Percentiles rank a stretch among this genome's conserved stretches.
phyloP scores from a whole-genome alignment of 1,284 basidiomycete species.

The Rhodofomes roseus region DNA sequence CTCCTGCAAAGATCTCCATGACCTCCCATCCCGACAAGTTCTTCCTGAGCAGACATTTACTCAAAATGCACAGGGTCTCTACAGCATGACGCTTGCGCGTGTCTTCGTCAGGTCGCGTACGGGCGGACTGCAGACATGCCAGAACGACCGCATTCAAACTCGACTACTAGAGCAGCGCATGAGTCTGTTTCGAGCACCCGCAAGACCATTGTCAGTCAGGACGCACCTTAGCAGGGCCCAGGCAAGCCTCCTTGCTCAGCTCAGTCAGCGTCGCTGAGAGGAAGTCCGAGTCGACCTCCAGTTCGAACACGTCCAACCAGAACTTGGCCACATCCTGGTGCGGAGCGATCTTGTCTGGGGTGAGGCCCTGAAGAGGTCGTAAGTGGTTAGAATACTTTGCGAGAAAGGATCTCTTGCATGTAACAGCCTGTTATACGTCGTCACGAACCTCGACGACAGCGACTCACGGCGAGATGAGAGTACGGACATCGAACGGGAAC shows the following conservation, averaged over 20 bases:
- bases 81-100: slow-evolving; percentile 41
- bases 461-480: slow-evolving; percentile 18
- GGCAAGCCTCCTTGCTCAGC: slow-evolving; percentile 30
- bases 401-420: slow-evolving; percentile 24
- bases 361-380: slow-evolving; percentile 29
- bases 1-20: slow-evolving; percentile 63
- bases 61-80: slow-evolving; percentile 43
- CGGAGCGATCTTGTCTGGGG: slow-evolving; percentile 36
- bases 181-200: slow-evolving; percentile 7
- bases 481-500: slow-evolving; percentile 3
- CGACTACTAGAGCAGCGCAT: slow-evolving; percentile 39
- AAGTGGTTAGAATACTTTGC: background rate
- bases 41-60: slow-evolving; percentile 48
- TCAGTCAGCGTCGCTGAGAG: slow-evolving; percentile 30
- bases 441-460: slow-evolving; percentile 36
- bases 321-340: slow-evolving; percentile 27
- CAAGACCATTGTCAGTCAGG: slow-evolving; percentile 5
- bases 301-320: slow-evolving; percentile 46
- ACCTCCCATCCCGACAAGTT: slow-evolving; percentile 62
- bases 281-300: slow-evolving; percentile 46
- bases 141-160: slow-evolving; percentile 46
- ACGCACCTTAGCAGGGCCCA: slow-evolving; percentile 29
- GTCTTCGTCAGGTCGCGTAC: slow-evolving; percentile 33
- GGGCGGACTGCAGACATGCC: slow-evolving; percentile 39
- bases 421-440: slow-evolving; percentile 40